phyloP scores from a whole-genome alignment of 148 eudicot species.

The Amaranthus cruentus region DNA sequence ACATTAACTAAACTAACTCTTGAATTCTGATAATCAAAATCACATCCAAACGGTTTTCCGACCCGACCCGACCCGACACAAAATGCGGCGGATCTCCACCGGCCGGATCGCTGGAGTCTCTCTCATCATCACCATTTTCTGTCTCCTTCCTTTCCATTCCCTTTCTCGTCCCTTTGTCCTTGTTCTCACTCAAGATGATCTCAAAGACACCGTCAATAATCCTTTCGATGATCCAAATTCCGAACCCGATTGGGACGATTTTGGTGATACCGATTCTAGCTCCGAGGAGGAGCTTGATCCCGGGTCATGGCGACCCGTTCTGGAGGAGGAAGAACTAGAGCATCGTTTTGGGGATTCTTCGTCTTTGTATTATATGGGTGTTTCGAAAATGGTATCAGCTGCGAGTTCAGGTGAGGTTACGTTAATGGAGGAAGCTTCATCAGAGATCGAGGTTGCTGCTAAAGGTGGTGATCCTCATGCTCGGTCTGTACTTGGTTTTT shows the following conservation, averaged over 20 bases:
- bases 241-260: slow-evolving; percentile 50
- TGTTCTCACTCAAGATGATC: slow-evolving; percentile 81
- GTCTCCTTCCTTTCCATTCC: slow-evolving; percentile 30
- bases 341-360: background rate
- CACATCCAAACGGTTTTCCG: background rate
- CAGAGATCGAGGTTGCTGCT: slow-evolving; percentile 65
- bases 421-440: slow-evolving; percentile 55
- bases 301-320: slow-evolving; percentile 69
- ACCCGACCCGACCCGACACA: background rate
- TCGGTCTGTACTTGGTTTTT: slow-evolving; percentile 75
- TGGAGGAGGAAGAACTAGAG: slow-evolving; percentile 46
- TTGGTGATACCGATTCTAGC: slow-evolving; percentile 45
- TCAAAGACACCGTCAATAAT: slow-evolving; percentile 35
- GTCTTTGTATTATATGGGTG: slow-evolving; percentile 38
- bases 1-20: background rate
- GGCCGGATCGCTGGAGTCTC: background rate
- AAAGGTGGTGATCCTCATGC: slow-evolving; percentile 53
- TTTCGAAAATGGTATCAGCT: slow-evolving; percentile 50
- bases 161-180: slow-evolving; percentile 63
- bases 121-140: slow-evolving; percentile 18
- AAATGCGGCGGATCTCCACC: slow-evolving; percentile 25
- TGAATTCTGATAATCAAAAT: background rate
- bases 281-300: slow-evolving; percentile 70
- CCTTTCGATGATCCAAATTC: slow-evolving; percentile 22
- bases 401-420: slow-evolving; percentile 47